Conservation (phyloP, 441 rosid genomes). For the Eutrema salsugineum region DNA sequence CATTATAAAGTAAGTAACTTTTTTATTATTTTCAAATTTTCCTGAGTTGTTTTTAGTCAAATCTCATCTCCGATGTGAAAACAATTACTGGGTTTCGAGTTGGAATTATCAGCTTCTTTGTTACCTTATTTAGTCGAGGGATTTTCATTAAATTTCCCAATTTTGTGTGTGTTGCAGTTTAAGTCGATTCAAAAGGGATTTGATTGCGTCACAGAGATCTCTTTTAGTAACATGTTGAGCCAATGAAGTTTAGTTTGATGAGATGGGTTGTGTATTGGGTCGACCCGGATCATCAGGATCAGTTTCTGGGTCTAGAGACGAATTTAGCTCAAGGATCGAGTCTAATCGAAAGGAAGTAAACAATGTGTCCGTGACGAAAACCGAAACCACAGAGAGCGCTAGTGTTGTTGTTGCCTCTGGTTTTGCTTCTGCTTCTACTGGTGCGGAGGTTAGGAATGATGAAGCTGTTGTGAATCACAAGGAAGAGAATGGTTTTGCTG, state of each 20-base stretch:
- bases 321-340: constrained; percentile 39
- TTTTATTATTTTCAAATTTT: not conserved
- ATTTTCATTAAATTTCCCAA: not conserved
- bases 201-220: not conserved
- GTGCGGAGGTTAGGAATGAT: constrained; percentile 45
- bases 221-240: constrained; percentile 46
- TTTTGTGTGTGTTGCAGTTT: constrained; percentile 16
- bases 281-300: constrained; percentile 63
- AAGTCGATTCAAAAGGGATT: constrained; percentile 7
- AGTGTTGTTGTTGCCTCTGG: constrained; percentile 22
- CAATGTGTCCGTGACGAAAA: constrained; percentile 26
- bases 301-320: constrained; percentile 58
- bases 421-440: constrained; percentile 22
- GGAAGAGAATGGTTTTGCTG: constrained; percentile 19
- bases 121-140: not conserved
- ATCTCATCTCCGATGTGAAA: constrained; percentile 19
- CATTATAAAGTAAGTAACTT: constrained; percentile 24
- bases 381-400: constrained; percentile 35
- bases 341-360: constrained; percentile 31
- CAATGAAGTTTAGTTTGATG: constrained; percentile 58
- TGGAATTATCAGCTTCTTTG: not conserved
- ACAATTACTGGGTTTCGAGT: not conserved
- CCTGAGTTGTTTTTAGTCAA: not conserved
- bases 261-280: constrained; percentile 96
- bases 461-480: constrained; percentile 28